phyloP scores from a whole-genome alignment of 306 rosid genomes.

The Quercus bicolor region DNA sequence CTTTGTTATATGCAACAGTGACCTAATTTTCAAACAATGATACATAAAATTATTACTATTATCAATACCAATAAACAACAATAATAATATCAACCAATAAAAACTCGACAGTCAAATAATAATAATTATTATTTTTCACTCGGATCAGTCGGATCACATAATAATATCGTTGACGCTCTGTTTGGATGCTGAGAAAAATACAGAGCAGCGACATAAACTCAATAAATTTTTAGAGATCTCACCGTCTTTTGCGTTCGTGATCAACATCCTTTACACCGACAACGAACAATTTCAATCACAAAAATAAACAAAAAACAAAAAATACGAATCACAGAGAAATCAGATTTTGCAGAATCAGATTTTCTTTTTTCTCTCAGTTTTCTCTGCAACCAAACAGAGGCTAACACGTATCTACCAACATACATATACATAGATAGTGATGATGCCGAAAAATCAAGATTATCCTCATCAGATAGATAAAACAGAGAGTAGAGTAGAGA shows the following conservation, averaged over 20 bases:
- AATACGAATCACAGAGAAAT: neutral
- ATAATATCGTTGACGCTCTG: neutral
- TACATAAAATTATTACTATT: neutral
- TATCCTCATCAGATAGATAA: no score
- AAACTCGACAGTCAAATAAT: neutral
- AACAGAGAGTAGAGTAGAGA: no score
- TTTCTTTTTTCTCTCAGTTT: neutral
- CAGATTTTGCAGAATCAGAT: neutral
- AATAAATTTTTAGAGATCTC: neutral
- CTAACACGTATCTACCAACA: no score
- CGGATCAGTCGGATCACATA: neutral
- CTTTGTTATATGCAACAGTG: constrained; percentile 90
- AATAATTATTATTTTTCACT: neutral
- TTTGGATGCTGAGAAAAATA: neutral
- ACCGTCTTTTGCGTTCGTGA: neutral
- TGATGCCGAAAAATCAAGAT: no score
- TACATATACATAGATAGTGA: no score
- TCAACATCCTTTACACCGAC: neutral
- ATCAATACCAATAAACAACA: neutral
- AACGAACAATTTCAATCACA: neutral
- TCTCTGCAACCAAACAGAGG: neutral
- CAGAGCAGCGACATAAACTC: neutral
- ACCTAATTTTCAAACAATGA: constrained; percentile 48
- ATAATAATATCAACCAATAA: neutral
- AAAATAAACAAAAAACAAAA: neutral